Percentiles rank a stretch among this genome's conserved stretches.
Evolutionary conservation across 176 grass and related monocot genomes (phyloP).

Genomic region (Oryza coarctata): DNA sequence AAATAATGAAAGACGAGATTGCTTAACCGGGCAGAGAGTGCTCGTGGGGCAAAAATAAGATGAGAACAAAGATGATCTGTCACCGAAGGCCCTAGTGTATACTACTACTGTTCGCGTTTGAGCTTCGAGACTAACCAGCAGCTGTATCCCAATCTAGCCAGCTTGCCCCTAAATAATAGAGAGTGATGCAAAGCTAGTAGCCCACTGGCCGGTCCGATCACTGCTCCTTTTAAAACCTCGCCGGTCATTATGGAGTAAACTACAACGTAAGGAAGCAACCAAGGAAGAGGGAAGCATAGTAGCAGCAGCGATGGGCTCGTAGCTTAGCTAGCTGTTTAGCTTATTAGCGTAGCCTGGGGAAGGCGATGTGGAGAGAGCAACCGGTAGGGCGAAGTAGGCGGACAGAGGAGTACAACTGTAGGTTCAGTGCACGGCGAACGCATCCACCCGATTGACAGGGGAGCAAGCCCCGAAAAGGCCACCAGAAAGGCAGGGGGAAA

Average conservation of each 20-base stretch:
- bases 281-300: background rate
- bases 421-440: slow-evolving; percentile 45
- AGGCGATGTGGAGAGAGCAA: background rate
- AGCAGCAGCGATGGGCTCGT: background rate
- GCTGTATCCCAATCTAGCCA: slow-evolving; percentile 44
- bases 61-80: slow-evolving; percentile 43
- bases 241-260: background rate
- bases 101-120: background rate
- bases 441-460: slow-evolving; percentile 40
- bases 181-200: background rate
- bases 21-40: slow-evolving; percentile 16
- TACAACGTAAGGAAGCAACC: slow-evolving; percentile 11
- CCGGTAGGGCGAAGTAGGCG: background rate
- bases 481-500: background rate
- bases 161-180: background rate
- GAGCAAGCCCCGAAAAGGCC: slow-evolving; percentile 27
- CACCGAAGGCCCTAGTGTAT: background rate
- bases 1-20: slow-evolving; percentile 44
- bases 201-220: background rate
- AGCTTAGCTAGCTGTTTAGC: background rate
- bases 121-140: background rate
- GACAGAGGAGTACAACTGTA: slow-evolving; percentile 35
- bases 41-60: background rate
- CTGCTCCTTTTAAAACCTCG: background rate
- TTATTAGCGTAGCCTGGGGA: background rate